Base-by-base conservation (phyloP, 768 basidiomycete species). In the Boletus speciosus region DNA sequence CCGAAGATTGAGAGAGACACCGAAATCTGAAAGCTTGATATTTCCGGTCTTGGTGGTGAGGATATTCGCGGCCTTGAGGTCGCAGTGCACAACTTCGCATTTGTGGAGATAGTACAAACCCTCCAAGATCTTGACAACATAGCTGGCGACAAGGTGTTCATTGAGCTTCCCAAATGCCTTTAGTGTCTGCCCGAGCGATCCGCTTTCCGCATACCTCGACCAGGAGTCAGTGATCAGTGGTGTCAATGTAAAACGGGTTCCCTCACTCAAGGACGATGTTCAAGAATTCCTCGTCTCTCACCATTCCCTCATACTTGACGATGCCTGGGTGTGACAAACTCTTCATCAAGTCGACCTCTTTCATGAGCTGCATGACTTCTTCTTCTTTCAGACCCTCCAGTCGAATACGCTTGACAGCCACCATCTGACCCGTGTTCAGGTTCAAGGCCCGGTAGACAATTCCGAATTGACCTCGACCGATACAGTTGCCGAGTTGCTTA, bases 41-140 rank as follows among this genome's bases (percentile, higher is more conserved):
- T 98, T 97, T 40, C 95, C 96, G 47, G 85, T 95, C 81, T 98
- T 98, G 15, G 95, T 98, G 14, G 91, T 94, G n/a, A 99, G 82
- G 66, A 99, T 97, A 68, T 98, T 99, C 23, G 96, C 96, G 0
- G 96, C 94, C 72, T 99, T 99, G 59, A 99, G 81, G 73, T 99
- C 96, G 68, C 96, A 97, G 68, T 99, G 96, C 9, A 98, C 94
- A 55, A 97, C 93, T 66, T 93, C 82, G 61, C 85, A 84, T 57
- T 76, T 76, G 71, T 99, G 96, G 14, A 99, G 82, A 70, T 98
- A 98, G 64, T 95, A 83, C 44, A 98, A 74, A 0, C 96, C 96
- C 69, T 98, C 96, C 42, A 98, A 79, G 64, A 98, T 98, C 79
- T 95, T 97, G 71, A 93, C 88, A 49, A 95, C 92, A 67, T 97